A percentile compares a stretch with the other conserved stretches of the same genome.
phyloP scores from a whole-genome alignment of 164 flowering plant species.

The Vitis rupestris region DNA sequence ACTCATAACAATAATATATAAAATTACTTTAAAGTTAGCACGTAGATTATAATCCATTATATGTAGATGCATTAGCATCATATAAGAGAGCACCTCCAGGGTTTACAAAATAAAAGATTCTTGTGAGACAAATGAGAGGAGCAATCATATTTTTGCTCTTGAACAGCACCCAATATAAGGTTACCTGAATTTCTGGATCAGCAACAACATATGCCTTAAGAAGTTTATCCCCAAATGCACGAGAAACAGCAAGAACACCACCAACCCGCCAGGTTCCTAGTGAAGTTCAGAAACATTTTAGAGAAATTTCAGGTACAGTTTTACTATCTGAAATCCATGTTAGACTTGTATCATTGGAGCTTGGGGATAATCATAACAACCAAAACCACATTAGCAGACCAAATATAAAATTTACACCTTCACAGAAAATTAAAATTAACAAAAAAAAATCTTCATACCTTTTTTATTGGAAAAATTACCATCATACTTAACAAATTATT shows the following conservation, averaged over 20 bases:
- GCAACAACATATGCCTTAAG: slow-evolving; percentile 80
- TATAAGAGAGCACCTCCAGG: no score
- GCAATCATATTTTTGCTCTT: no score
- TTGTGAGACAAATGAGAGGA: no score
- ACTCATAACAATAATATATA: no score
- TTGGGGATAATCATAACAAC: neutral
- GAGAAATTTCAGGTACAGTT: neutral
- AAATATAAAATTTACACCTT: neutral
- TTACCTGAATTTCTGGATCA: slow-evolving; percentile 90
- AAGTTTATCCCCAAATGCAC: slow-evolving; percentile 84
- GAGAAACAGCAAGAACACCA: slow-evolving; percentile 89
- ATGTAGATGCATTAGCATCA: no score
- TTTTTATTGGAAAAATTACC: neutral
- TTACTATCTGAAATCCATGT: neutral
- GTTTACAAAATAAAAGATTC: no score
- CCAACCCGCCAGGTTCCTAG: slow-evolving; percentile 93
- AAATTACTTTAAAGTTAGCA: no score
- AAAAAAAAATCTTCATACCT: neutral
- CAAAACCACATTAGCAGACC: neutral
- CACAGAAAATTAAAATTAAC: neutral
- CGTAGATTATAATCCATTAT: no score
- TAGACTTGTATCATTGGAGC: neutral
- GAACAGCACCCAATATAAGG: neutral
- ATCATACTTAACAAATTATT: neutral
- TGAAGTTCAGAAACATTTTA: slow-evolving; percentile 8